Base-by-base conservation (phyloP, 106 monocot species). In the Allium cepa region DNA sequence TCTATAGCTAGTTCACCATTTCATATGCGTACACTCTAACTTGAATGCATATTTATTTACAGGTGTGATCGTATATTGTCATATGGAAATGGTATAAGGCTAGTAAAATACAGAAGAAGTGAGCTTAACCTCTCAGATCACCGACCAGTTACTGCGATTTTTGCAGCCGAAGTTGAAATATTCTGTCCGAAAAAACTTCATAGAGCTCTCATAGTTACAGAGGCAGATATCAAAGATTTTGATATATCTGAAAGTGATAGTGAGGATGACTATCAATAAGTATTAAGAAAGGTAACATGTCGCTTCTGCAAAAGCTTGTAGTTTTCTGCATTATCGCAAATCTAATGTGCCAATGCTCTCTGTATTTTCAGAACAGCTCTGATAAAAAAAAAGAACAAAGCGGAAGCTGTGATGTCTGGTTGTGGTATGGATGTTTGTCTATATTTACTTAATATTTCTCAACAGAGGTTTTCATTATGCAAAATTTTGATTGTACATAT, bases 51-150 rank as follows among this genome's bases (percentile, higher is more conserved):
- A 12, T 55, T 15, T 55, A 3, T 9, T 14, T 70, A 27, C 72
- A 90, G 89, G 89, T 90, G 89, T 53, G 89, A 90, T 66, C 79
- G 89, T 8, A 78, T 90, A 26, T 80, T 90, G 51, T 76, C 80
- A 62, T 90, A 67, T 64, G 89, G 89, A 3, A 85, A 85, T 62
- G 89, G 89, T 12, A 65, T 85, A 49, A 82, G 58, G 73, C 75
- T 80, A 49, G 7, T 77, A 56, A 78, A 57, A 8, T 90, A 90
- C 63, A 71, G 56, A 18, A 80, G 82, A 76, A 69, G 56, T 17
- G 85, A 85, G 66, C 71, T 78, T 50, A 82, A 73, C 12, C 66
- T 90, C 17, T 90, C 89, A 11, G 89, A 90, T 69, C 89, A 90
- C 50, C 82, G 85, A 0, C 89, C 89, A 9, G 85, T 90, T 62